These are phyloP conservation scores for Abrus pulchellus DNA, from an alignment of 306 rosid genomes.

Conservation along the genomic window DNA sequence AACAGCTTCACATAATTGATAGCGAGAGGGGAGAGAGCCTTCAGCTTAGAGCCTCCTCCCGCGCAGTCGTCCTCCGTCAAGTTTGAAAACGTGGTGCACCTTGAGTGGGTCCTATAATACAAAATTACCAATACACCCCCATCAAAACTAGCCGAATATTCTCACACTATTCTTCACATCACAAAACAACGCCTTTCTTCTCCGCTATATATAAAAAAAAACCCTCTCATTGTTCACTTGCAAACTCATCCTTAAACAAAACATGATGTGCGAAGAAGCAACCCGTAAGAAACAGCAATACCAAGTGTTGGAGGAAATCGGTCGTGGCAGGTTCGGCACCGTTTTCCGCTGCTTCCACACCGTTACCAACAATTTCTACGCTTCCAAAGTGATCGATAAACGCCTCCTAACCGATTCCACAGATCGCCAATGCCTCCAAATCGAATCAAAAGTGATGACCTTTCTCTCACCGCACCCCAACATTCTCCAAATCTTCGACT, in stretches of 20 bases:
- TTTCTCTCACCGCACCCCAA: slow-evolving; percentile 74
- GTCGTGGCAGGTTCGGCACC: slow-evolving; percentile 80
- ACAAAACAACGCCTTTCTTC: not conserved
- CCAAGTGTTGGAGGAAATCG: slow-evolving; percentile 74
- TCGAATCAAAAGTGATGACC: slow-evolving; percentile 78
- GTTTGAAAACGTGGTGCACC: slow-evolving; percentile 31
- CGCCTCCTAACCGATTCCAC: slow-evolving; percentile 58
- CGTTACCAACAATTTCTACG: slow-evolving; percentile 49
- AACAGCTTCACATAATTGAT: not conserved
- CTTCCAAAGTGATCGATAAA: slow-evolving; percentile 76
- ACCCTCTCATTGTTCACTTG: not conserved
- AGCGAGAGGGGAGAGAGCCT: too few relatives aligned
- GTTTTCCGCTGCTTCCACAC: slow-evolving; percentile 67
- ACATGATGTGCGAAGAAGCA: slow-evolving; percentile 59
- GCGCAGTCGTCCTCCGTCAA: not conserved
- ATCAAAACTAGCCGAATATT: slow-evolving; percentile 13
- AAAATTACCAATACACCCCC: not conserved
- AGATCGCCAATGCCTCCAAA: slow-evolving; percentile 73
- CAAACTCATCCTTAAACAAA: not conserved
- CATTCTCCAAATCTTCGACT: slow-evolving; percentile 59
- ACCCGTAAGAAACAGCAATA: slow-evolving; percentile 53
- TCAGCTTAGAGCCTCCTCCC: not conserved
- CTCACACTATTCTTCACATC: not conserved
- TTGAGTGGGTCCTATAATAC: not conserved
- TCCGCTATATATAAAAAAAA: not conserved